Evolutionary conservation across 2,329 filamentous ascomycete species (phyloP), one percentile per base, ranked within the genome.

Genomic region (Apiospora malaysiana): DNA sequence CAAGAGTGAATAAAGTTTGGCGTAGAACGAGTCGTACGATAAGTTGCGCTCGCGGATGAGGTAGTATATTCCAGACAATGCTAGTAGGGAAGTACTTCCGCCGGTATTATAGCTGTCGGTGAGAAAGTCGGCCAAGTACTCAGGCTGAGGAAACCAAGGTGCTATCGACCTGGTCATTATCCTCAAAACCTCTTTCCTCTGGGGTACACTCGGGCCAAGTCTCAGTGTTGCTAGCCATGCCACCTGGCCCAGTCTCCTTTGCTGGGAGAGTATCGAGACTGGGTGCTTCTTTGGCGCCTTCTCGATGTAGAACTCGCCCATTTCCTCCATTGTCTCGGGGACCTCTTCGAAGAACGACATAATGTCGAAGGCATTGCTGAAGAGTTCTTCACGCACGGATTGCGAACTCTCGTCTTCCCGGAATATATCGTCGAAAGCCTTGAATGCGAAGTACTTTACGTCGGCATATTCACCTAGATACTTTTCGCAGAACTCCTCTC

Each of bases 21-120:
- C 83, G 83, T 97, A 99, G 83, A 99, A 99, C 43, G 91, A 92
- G 1, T 95, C 94, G 80, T 99, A 99, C 82, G 99, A 96, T 72
- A 99, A 87, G 79, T 99, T 99, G 79, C 94, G 93, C 79, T 96
- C 90, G 74, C 93, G 91, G 76, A 99, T 98, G 69, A 99, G 88
- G 80, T 97, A 96, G 84, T 97, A 99, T 65, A 99, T 91, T 68
- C 96, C 96, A 0, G 94, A 97, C 1, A 99, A 86, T 1, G 97
- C 94, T 25, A 98, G 88, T 5, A 99, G 86, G 5, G 96, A 95
- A 66, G 91, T 94, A 18, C 94, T 92, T 63, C 96, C 96, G 68
- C 95, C 94, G 9, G 91, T 85, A 77, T 98, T 88, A 83, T 97
- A 98, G 42, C 92, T 97, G 82, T 96, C 94, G n/a, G 94, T 97